Evolutionary conservation across 2,329 filamentous ascomycete genomes (phyloP).

Genomic region (Clonostachys solani): DNA sequence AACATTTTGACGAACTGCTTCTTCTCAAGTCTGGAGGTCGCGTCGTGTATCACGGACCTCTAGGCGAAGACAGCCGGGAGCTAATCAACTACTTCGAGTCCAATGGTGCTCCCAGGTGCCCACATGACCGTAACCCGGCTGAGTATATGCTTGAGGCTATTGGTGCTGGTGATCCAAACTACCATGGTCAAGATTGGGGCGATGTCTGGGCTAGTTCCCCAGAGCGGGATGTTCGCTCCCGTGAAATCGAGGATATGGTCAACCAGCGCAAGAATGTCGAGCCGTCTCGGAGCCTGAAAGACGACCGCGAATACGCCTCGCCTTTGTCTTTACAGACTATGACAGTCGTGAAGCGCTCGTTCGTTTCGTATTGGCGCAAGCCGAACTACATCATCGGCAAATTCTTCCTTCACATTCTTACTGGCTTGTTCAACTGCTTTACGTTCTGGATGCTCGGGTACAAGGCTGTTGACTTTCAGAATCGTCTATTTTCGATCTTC

Average conservation of each 20-base stretch:
- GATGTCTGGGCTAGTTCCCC: constrained; percentile 53
- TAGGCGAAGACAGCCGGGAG: constrained; percentile 41
- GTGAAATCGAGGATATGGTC: constrained; percentile 50
- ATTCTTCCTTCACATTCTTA: constrained; percentile 57
- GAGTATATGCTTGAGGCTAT: constrained; percentile 54
- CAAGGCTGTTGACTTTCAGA: constrained; percentile 60
- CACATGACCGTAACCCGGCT: constrained; percentile 43
- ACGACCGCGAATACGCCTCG: constrained; percentile 60
- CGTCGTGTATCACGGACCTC: constrained; percentile 48
- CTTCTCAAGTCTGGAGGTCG: constrained; percentile 49
- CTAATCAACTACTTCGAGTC: constrained; percentile 48
- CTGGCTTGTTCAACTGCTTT: constrained; percentile 65
- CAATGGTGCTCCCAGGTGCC: constrained; percentile 42
- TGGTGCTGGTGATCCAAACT: constrained; percentile 58
- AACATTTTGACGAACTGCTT: constrained; percentile 51
- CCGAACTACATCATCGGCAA: constrained; percentile 61
- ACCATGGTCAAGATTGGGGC: constrained; percentile 57
- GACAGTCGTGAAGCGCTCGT: constrained; percentile 52
- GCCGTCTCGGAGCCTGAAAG: constrained; percentile 31
- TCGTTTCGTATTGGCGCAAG: constrained; percentile 60
- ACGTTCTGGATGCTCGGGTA: constrained; percentile 62
- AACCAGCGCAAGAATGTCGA: constrained; percentile 32
- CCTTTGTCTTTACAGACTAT: constrained; percentile 48
- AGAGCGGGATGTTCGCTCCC: constrained; percentile 36
- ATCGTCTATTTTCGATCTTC: constrained; percentile 71